Conservation (phyloP, 768 basidiomycete genomes). For the Russula sp. region DNA sequence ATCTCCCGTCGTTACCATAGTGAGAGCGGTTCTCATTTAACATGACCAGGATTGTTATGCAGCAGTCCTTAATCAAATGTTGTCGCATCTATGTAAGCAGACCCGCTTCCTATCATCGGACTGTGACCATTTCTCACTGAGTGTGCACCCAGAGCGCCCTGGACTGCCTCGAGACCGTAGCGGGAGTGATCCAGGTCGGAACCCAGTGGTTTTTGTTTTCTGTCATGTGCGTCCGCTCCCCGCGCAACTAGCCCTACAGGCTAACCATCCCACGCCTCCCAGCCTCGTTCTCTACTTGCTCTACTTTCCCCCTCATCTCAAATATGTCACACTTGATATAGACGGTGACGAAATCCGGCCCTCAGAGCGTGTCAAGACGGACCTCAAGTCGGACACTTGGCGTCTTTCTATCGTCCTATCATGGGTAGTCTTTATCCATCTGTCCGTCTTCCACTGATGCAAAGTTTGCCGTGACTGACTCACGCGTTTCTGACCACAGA, state of each 20-base stretch:
- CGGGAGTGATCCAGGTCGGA: slow-evolving; percentile 76
- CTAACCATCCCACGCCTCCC: not conserved
- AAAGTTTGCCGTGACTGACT: slow-evolving; percentile 3
- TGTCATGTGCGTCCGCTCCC: slow-evolving; percentile 57
- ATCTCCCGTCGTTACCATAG: slow-evolving; percentile 10
- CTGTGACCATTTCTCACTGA: not conserved
- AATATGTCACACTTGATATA: slow-evolving; percentile 47
- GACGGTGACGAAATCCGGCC: slow-evolving; percentile 37
- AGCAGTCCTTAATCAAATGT: slow-evolving; percentile 76
- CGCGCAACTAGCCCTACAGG: not conserved
- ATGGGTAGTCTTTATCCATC: slow-evolving; percentile 60
- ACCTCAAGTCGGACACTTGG: slow-evolving; percentile 63
- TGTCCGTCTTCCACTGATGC: slow-evolving; percentile 45
- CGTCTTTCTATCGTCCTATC: slow-evolving; percentile 66
- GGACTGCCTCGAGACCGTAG: slow-evolving; percentile 69
- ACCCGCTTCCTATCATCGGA: not conserved
- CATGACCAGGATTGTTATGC: slow-evolving; percentile 62
- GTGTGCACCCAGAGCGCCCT: slow-evolving; percentile 44
- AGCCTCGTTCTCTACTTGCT: slow-evolving; percentile 88
- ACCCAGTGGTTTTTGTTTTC: slow-evolving; percentile 82
- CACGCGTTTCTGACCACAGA: slow-evolving; percentile 30
- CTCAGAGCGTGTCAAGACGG: slow-evolving; percentile 38
- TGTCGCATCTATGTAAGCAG: slow-evolving; percentile 66
- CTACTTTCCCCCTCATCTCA: slow-evolving; percentile 84
- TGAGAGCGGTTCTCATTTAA: slow-evolving; percentile 8